These are phyloP conservation scores for Ilex paraguariensis DNA, from an alignment of 305 asterid genomes.

Conservation along the genomic window DNA sequence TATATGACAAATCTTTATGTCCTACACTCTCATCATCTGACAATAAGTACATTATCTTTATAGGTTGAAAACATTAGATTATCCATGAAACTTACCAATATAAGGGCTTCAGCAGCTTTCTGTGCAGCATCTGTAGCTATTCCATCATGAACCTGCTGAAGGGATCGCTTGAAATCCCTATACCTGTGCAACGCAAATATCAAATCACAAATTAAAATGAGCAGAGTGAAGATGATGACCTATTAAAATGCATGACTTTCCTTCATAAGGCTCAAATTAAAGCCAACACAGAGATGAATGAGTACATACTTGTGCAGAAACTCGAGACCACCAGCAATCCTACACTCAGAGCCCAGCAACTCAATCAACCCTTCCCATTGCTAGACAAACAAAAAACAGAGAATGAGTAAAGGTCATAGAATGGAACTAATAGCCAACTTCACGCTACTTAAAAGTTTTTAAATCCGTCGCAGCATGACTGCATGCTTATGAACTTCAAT, in stretches of 20 bases:
- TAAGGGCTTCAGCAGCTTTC: conserved; percentile 79
- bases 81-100: conserved; percentile 50
- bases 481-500: not conserved
- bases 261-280: not conserved
- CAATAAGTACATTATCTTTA: not conserved
- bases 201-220: not conserved
- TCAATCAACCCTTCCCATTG: conserved; percentile 99
- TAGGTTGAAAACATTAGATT: not conserved
- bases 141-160: conserved; percentile 66
- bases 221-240: no score
- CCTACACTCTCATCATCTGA: not conserved
- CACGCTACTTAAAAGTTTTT: not conserved
- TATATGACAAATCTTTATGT: not conserved
- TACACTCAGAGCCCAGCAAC: conserved; percentile 72
- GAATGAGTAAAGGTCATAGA: conserved; percentile 9
- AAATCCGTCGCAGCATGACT: not conserved
- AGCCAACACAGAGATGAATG: conserved; percentile 4
- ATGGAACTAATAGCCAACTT: not conserved
- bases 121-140: conserved; percentile 52
- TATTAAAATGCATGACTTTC: no score
- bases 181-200: conserved; percentile 49
- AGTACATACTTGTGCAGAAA: conserved; percentile 70
- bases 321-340: conserved; percentile 84
- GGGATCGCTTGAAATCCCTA: conserved; percentile 77
- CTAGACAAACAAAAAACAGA: conserved; percentile 32